These are phyloP conservation scores for Torulaspora maleeae DNA, from an alignment of 805 yeast genomes.

Conservation along the genomic window DNA sequence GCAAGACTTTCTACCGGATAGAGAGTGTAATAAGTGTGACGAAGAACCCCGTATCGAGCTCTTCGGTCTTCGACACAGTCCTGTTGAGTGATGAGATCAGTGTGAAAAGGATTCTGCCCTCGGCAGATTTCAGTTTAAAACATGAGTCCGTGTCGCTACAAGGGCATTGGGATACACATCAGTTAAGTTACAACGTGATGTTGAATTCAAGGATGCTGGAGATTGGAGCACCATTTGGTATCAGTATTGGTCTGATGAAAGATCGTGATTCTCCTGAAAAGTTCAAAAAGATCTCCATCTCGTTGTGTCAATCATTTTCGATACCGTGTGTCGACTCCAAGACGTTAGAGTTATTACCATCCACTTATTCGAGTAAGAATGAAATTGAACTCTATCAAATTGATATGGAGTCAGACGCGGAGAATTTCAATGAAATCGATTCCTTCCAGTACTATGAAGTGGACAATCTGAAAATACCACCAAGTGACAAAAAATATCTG, in stretches of 20 bases:
- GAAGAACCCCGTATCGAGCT: conserved; percentile 2
- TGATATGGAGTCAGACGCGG: neutral
- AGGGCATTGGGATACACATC: conserved; percentile 13
- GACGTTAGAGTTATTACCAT: conserved; percentile 6
- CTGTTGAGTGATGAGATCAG: conserved; percentile 15
- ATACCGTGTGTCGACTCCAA: conserved; percentile 17
- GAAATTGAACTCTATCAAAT: conserved; percentile 11
- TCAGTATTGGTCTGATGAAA: conserved; percentile 9
- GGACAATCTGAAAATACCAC: conserved; percentile 8
- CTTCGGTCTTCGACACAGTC: conserved; percentile 11
- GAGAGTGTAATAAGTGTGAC: conserved; percentile 13
- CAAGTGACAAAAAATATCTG: neutral
- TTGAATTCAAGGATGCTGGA: conserved; percentile 17
- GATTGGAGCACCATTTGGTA: conserved; percentile 13
- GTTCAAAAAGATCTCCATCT: conserved; percentile 8
- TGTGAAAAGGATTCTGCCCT: conserved; percentile 15
- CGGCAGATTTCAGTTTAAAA: conserved; percentile 5
- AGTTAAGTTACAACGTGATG: conserved; percentile 9
- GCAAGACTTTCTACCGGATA: conserved; percentile 16
- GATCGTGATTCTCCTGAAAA: conserved; percentile 1
- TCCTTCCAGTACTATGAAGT: conserved; percentile 8
- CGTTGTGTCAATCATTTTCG: conserved; percentile 15
- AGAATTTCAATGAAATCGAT: neutral
- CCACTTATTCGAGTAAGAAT: conserved; percentile 13
- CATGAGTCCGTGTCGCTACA: conserved; percentile 13